These are phyloP conservation scores for Bipolaris sorokiniana DNA, from an alignment of 2,329 filamentous ascomycete species.

Conservation along the genomic window DNA sequence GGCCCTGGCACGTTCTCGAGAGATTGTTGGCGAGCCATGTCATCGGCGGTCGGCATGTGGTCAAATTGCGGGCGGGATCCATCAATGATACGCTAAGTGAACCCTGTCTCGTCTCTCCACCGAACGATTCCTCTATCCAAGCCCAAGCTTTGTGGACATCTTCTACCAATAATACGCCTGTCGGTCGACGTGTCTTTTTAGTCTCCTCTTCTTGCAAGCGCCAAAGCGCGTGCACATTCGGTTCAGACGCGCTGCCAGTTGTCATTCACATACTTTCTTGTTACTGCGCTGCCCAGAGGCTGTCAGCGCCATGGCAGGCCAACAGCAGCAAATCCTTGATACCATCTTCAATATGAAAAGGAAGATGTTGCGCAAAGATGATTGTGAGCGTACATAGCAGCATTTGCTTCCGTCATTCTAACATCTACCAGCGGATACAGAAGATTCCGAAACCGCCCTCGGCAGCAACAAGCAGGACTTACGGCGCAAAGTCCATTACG, in stretches of 20 bases:
- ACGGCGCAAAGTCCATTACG: slow-evolving; percentile 74
- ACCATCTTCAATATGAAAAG: slow-evolving; percentile 51
- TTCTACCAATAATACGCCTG: neutral
- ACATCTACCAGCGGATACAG: slow-evolving; percentile 70
- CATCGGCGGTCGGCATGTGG: slow-evolving; percentile 13
- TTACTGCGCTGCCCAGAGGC: slow-evolving; percentile 24
- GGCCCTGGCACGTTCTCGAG: neutral
- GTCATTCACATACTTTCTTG: slow-evolving; percentile 17
- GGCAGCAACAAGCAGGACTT: slow-evolving; percentile 81
- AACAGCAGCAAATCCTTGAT: slow-evolving; percentile 50
- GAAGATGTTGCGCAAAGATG: slow-evolving; percentile 42
- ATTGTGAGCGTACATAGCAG: slow-evolving; percentile 34
- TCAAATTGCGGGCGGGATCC: slow-evolving; percentile 1
- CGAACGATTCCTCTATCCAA: slow-evolving; percentile 9
- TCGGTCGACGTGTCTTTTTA: slow-evolving; percentile 5
- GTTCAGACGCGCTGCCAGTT: slow-evolving; percentile 4
- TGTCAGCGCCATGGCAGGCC: slow-evolving; percentile 45
- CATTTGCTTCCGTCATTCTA: slow-evolving; percentile 16
- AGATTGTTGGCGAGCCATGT: slow-evolving; percentile 11
- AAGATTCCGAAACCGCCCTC: slow-evolving; percentile 71
- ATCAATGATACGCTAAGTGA: slow-evolving; percentile 7
- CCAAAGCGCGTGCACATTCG: neutral
- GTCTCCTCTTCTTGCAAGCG: neutral
- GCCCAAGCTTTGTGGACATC: slow-evolving; percentile 12
- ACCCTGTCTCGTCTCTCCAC: slow-evolving; percentile 11